Percentiles rank a stretch among this genome's conserved stretches.
phyloP scores from a whole-genome alignment of 75 land plant species.

The Pinus albicaulis region DNA sequence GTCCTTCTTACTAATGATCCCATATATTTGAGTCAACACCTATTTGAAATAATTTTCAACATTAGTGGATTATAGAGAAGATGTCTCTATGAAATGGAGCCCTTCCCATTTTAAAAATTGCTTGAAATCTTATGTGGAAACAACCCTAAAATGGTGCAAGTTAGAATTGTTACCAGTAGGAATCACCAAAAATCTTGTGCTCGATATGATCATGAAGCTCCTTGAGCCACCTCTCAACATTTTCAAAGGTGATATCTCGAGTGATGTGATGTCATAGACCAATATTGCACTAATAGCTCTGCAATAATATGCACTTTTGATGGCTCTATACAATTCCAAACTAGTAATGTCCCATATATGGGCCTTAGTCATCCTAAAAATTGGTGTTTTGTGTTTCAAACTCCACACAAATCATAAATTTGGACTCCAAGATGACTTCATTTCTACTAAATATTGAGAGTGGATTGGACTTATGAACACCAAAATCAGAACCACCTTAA shows the following conservation, averaged over 20 bases:
- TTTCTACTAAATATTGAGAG: too few relatives aligned
- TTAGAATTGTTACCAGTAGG: conserved; percentile 43
- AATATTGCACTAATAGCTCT: conserved; percentile 22
- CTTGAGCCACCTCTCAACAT: conserved; percentile 20
- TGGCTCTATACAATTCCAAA: conserved; percentile 10
- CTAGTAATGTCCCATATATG: too few relatives aligned
- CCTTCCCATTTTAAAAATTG: conserved; percentile 31
- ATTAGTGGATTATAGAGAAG: conserved; percentile 34
- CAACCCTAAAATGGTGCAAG: conserved; percentile 27
- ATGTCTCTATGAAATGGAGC: conserved; percentile 41
- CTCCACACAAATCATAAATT: too few relatives aligned
- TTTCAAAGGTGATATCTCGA: conserved; percentile 16
- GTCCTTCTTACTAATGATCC: conserved; percentile 24
- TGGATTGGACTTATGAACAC: too few relatives aligned
- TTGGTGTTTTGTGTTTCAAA: too few relatives aligned
- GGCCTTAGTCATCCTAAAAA: too few relatives aligned
- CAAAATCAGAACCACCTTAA: too few relatives aligned
- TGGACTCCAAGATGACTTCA: too few relatives aligned
- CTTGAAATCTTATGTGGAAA: conserved; percentile 40
- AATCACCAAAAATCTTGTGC: conserved; percentile 31
- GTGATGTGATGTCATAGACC: conserved; percentile 19
- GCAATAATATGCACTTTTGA: conserved; percentile 11
- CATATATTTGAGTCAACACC: conserved; percentile 42
- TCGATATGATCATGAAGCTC: conserved; percentile 6
- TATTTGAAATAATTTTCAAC: conserved; percentile 45